These are phyloP conservation scores for Aspergillus persii DNA, from an alignment of 2,329 filamentous ascomycete species.

Conservation along the genomic window DNA sequence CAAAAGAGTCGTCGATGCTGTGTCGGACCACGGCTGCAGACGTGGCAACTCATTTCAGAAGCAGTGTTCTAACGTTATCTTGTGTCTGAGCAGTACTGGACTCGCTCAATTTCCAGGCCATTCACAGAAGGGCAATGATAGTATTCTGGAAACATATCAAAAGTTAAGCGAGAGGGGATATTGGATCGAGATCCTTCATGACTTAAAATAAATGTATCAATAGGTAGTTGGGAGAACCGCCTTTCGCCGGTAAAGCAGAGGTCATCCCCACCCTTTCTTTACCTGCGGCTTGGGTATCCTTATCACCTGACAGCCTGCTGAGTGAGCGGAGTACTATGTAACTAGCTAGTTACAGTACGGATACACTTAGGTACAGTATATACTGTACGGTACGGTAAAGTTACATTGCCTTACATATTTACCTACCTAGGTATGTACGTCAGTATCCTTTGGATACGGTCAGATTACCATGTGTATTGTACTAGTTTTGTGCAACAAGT, in stretches of 20 bases:
- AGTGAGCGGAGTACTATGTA: neutral
- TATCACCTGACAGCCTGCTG: neutral
- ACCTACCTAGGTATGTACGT: too few relatives aligned
- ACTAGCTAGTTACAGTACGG: too few relatives aligned
- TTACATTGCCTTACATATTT: too few relatives aligned
- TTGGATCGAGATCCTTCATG: neutral
- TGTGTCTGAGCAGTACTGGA: slow-evolving; percentile 2
- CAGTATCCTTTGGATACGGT: too few relatives aligned
- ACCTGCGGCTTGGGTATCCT: neutral
- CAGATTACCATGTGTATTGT: too few relatives aligned
- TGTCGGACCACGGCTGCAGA: slow-evolving; percentile 58
- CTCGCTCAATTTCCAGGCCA: neutral
- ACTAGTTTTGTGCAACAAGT: too few relatives aligned
- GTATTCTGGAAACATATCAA: neutral
- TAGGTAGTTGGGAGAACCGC: neutral
- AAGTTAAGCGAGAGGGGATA: neutral
- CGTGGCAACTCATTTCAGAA: slow-evolving; percentile 64
- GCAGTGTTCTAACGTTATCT: slow-evolving; percentile 8
- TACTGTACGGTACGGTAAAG: too few relatives aligned
- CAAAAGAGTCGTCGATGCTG: slow-evolving; percentile 66
- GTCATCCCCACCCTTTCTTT: neutral
- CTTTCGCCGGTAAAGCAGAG: too few relatives aligned
- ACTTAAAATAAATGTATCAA: neutral
- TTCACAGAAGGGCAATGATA: neutral
- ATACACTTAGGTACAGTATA: too few relatives aligned